These are phyloP conservation scores for Quillaja saponaria DNA, from an alignment of 306 rosid species.

Conservation along the genomic window DNA sequence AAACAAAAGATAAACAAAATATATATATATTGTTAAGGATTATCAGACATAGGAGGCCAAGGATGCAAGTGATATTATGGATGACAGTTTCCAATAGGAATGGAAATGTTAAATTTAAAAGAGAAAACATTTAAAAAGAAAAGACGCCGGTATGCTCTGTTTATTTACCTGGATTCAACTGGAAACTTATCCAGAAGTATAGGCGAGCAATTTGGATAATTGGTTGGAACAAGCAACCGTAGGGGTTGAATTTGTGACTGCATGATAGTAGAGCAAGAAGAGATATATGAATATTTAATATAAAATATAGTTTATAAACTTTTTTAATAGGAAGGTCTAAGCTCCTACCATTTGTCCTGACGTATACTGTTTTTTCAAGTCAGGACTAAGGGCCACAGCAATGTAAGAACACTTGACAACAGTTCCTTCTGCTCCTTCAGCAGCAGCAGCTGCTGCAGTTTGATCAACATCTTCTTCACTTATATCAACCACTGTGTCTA, in stretches of 20 bases:
- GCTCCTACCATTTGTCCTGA: conserved; percentile 73
- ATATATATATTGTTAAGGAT: too few species aligned
- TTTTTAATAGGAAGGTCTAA: conserved; percentile 9
- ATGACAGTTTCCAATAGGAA: neutral
- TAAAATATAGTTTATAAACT: neutral
- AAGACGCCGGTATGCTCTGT: neutral
- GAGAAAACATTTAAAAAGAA: neutral
- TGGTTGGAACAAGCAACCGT: conserved; percentile 82
- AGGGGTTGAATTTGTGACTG: conserved; percentile 93
- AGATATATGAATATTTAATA: neutral
- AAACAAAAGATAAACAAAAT: too few species aligned
- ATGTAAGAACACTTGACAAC: conserved; percentile 81
- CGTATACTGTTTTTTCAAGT: conserved; percentile 75
- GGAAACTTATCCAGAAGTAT: conserved; percentile 82
- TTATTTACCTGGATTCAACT: conserved; percentile 72
- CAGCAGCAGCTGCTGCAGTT: conserved; percentile 58
- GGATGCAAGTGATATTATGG: neutral
- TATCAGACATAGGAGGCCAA: neutral
- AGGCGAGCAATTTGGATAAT: conserved; percentile 87
- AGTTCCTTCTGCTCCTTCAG: conserved; percentile 75
- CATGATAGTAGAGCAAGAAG: conserved; percentile 33
- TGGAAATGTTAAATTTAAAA: too few species aligned
- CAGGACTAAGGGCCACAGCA: conserved; percentile 88
- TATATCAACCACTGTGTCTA: conserved; percentile 79
- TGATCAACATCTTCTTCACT: conserved; percentile 76